Conservation (phyloP, 1,139 yeast species). For the Protomyces inundatus region DNA sequence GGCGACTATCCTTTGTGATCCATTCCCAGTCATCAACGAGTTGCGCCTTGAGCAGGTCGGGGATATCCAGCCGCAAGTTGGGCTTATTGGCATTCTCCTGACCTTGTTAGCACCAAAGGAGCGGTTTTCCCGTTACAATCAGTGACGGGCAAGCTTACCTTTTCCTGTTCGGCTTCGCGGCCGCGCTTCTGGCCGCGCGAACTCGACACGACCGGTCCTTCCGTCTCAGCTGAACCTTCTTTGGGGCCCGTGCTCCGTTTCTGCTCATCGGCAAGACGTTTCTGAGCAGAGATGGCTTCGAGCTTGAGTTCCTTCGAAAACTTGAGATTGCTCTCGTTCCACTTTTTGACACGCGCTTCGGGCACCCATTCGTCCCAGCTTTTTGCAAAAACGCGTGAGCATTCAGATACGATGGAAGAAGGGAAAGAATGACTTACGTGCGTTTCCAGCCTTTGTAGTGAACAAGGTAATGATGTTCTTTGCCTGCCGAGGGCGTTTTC, state of each 20-base stretch:
- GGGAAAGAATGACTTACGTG: constrained; percentile 39
- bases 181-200: constrained; percentile 24
- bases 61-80: constrained; percentile 54
- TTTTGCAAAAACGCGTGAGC: not conserved
- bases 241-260: not conserved
- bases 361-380: constrained; percentile 95
- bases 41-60: constrained; percentile 60
- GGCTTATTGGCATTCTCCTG: constrained; percentile 45
- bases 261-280: constrained; percentile 27
- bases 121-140: too few species aligned
- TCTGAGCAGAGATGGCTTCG: constrained; percentile 44
- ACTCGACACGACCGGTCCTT: constrained; percentile 8
- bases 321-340: constrained; percentile 62
- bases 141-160: not conserved
- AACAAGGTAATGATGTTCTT: constrained; percentile 48
- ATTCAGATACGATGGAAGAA: not conserved
- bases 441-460: constrained; percentile 96
- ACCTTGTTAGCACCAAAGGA: not conserved
- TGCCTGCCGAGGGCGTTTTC: not conserved
- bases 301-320: constrained; percentile 60
- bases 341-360: constrained; percentile 59
- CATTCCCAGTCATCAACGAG: constrained; percentile 92
- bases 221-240: not conserved
- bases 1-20: constrained; percentile 66
- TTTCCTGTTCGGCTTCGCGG: constrained; percentile 25